Base-by-base conservation (phyloP, 2,329 filamentous ascomycete genomes). In the Penicillium sp. region DNA sequence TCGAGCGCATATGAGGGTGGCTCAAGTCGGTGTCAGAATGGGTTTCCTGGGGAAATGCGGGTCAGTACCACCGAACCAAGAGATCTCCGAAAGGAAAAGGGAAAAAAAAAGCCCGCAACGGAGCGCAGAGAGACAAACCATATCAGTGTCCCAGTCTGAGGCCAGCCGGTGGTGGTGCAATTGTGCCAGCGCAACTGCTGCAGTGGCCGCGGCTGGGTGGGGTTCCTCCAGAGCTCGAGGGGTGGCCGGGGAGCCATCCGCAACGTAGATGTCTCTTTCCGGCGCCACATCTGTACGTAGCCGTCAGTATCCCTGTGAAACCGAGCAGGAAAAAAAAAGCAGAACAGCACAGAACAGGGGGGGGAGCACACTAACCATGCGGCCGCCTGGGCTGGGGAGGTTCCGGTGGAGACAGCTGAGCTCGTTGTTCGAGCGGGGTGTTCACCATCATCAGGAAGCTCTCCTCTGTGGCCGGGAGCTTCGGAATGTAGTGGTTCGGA, bases 381-480 rank as follows among this genome's bases (percentile, higher is more conserved):
- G 66, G 76, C 55, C 69, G 72, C 42, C 71, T 64, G 16, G 69
- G 66, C 18, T 64, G 64, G 38, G 59, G 52, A 36, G 72, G 66
- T 68, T 74, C 72, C 66, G 75, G 68, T 29, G 75, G 74, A 38
- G 77, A 79, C 54, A 79, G 76, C 59, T 83, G 83, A 43, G 83
- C 84, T 67, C 84, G 84, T 72, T 91, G 87, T 58, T 88, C 87
- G 10, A 90, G 92, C 60, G 91, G 89, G 63, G 91, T 92, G 75
- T 87, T 95, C 75, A 97, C 91, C 94, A 97, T 97, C 74, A 96
- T 82, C 70, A 90, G 81, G 77, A 99, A 97, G 86, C 92, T 97
- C 78, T 97, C 93, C 76, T 97, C 93, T 66, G 93, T 99, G 46
- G 94, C 94, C 64, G 94, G 93, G 67, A 97, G 89, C 84, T 97